Conservation (phyloP, 179 eudicot genomes). For the Vitellaria paradoxa region DNA sequence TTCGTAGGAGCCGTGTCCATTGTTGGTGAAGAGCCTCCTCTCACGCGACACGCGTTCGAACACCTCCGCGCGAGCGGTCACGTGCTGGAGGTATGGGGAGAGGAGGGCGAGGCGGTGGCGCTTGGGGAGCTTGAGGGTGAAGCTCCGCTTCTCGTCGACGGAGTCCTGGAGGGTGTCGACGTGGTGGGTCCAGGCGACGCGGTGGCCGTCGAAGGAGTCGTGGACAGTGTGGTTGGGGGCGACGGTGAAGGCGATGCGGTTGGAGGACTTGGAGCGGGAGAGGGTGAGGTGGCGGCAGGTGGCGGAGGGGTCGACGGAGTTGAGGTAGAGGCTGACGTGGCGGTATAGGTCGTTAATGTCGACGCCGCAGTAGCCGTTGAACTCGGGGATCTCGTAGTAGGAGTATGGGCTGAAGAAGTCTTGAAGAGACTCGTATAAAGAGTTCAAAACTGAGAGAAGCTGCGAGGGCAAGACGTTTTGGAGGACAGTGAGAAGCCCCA, state of each 20-base stretch:
- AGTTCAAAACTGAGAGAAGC: conserved; percentile 24
- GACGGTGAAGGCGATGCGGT: conserved; percentile 27
- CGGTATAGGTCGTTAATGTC: conserved; percentile 38
- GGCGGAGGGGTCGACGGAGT: conserved; percentile 31
- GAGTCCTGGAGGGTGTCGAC: conserved; percentile 33
- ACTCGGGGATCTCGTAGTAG: conserved; percentile 33
- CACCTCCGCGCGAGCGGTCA: conserved; percentile 23
- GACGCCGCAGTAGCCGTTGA: conserved; percentile 32
- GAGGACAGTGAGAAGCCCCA: conserved; percentile 33
- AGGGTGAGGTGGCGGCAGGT: conserved; percentile 35
- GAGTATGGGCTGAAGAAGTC: conserved; percentile 30
- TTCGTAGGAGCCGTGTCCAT: conserved; percentile 28
- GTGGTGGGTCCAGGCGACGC: conserved; percentile 33
- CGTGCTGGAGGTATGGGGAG: conserved; percentile 23
- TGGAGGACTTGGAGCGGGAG: conserved; percentile 32
- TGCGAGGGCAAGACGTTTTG: conserved; percentile 33
- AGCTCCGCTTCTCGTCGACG: conserved; percentile 28
- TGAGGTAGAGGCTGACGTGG: conserved; percentile 34
- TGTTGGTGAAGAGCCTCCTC: conserved; percentile 31
- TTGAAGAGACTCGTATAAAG: conserved; percentile 26
- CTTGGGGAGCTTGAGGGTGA: conserved; percentile 31
- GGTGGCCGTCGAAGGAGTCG: conserved; percentile 24
- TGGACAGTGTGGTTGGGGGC: conserved; percentile 33
- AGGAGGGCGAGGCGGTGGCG: conserved; percentile 22
- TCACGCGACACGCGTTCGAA: conserved; percentile 33